phyloP scores from a whole-genome alignment of 192 early-diverging fungal species.

The Kappamyces sp. region DNA sequence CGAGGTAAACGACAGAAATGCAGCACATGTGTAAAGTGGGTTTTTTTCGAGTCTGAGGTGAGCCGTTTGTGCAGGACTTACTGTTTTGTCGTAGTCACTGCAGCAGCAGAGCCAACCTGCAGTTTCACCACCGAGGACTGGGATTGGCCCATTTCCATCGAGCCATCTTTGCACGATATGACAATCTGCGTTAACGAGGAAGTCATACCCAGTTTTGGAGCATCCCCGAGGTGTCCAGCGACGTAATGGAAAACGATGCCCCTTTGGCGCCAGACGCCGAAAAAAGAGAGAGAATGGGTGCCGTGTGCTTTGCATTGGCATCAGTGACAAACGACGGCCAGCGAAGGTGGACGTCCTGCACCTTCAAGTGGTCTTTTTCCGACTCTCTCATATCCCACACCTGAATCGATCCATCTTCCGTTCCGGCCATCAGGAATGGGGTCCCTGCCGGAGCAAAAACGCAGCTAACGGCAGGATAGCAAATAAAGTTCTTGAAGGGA shows the following conservation, averaged over 20 bases:
- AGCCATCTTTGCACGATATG: not conserved
- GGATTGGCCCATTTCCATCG: too few relatives aligned
- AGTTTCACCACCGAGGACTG: too few relatives aligned
- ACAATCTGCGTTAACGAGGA: constrained; percentile 1
- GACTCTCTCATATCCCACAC: constrained; percentile 38
- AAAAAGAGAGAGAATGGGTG: not conserved
- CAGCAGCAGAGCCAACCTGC: too few relatives aligned
- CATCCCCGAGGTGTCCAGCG: constrained; percentile 32
- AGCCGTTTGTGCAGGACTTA: too few relatives aligned
- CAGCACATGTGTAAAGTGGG: too few relatives aligned
- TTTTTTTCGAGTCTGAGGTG: too few relatives aligned
- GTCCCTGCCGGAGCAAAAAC: constrained; percentile 21
- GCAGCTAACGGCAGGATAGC: constrained; percentile 24
- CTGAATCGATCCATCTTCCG: constrained; percentile 34
- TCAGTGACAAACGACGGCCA: constrained; percentile 33
- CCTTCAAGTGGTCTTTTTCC: constrained; percentile 12
- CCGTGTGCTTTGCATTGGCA: constrained; percentile 7
- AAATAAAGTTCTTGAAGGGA: constrained; percentile 25
- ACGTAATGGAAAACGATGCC: constrained; percentile 28
- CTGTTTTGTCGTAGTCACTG: too few relatives aligned
- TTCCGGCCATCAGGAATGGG: constrained; percentile 37
- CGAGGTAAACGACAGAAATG: too few relatives aligned
- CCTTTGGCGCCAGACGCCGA: not conserved
- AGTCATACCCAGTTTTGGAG: constrained; percentile 36
- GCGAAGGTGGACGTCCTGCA: constrained; percentile 8